Percentiles rank a stretch among this genome's conserved stretches.
Conservation (phyloP, 148 eudicot species). For the Heliamphora exappendiculata region DNA sequence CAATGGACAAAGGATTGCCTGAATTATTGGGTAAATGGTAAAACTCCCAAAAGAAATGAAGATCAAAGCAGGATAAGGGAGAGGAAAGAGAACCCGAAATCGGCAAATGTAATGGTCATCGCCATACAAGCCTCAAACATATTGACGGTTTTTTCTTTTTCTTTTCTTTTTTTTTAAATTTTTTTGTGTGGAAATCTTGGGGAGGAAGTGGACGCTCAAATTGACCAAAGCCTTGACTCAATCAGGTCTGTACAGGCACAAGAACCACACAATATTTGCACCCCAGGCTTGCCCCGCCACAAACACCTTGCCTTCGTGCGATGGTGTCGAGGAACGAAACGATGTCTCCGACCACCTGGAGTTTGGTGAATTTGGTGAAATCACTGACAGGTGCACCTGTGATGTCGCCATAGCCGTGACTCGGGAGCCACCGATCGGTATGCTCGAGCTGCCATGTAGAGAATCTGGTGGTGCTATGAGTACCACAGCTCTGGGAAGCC, state of each 20-base stretch:
- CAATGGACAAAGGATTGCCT: too few species aligned
- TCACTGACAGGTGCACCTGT: constrained; percentile 26
- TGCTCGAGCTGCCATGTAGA: constrained; percentile 19
- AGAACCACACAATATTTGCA: background rate
- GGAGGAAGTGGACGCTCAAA: constrained; percentile 10
- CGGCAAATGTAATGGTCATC: constrained; percentile 15
- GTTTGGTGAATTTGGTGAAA: constrained; percentile 17
- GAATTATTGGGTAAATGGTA: too few species aligned
- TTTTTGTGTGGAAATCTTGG: constrained; percentile 2
- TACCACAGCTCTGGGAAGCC: constrained; percentile 18
- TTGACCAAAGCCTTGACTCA: constrained; percentile 12
- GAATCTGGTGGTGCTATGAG: constrained; percentile 43
- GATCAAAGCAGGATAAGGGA: background rate
- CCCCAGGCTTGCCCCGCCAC: constrained; percentile 16
- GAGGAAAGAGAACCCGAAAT: constrained; percentile 6
- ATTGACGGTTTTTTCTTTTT: background rate
- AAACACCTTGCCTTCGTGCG: constrained; percentile 13
- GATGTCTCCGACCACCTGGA: constrained; percentile 20
- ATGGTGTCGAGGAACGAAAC: constrained; percentile 18
- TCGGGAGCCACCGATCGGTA: constrained; percentile 40
- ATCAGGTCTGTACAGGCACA: constrained; percentile 14
- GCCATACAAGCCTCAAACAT: constrained; percentile 8
- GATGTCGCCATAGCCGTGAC: constrained; percentile 37
- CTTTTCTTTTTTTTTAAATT: too few species aligned
- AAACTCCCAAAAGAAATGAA: too few species aligned